These are phyloP conservation scores for Suhomyces wounanorum DNA, from an alignment of 1,139 yeast species.

Conservation along the genomic window DNA sequence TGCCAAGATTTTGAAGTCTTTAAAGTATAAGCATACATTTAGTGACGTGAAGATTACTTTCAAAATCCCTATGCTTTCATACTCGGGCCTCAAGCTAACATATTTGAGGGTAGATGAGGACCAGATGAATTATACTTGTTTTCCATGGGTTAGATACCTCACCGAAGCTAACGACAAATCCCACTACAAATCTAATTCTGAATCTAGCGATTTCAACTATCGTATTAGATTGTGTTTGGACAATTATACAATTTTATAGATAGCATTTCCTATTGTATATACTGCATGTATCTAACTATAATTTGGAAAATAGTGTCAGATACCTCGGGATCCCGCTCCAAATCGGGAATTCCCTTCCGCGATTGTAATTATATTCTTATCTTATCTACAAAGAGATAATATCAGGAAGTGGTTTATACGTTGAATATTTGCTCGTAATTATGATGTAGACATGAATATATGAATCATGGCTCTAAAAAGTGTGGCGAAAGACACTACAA, in stretches of 20 bases:
- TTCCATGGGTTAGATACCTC: conserved; percentile 51
- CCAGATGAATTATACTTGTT: conserved; percentile 45
- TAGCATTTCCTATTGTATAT: background rate
- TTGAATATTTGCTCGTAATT: conserved; percentile 4
- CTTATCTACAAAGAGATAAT: conserved; percentile 11
- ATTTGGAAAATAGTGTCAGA: background rate
- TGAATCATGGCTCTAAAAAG: background rate
- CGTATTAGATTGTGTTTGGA: conserved; percentile 32
- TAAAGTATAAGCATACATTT: conserved; percentile 20
- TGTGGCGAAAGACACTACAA: conserved; percentile 1
- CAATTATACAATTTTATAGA: conserved; percentile 7
- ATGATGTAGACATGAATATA: background rate
- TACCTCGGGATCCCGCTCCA: background rate
- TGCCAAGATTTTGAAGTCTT: conserved; percentile 17
- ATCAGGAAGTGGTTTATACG: conserved; percentile 5
- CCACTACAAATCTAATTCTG: background rate
- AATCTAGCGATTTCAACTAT: conserved; percentile 24
- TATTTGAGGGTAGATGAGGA: conserved; percentile 46
- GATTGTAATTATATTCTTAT: conserved; percentile 1
- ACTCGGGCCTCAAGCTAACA: conserved; percentile 44
- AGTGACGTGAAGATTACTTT: conserved; percentile 36
- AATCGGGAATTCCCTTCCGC: conserved; percentile 9
- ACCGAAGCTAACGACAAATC: conserved; percentile 27
- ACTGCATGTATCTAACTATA: conserved; percentile 3
- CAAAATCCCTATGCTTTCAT: conserved; percentile 45